Base-by-base conservation (phyloP, 768 basidiomycete species). In the Boletus eberwhitei region DNA sequence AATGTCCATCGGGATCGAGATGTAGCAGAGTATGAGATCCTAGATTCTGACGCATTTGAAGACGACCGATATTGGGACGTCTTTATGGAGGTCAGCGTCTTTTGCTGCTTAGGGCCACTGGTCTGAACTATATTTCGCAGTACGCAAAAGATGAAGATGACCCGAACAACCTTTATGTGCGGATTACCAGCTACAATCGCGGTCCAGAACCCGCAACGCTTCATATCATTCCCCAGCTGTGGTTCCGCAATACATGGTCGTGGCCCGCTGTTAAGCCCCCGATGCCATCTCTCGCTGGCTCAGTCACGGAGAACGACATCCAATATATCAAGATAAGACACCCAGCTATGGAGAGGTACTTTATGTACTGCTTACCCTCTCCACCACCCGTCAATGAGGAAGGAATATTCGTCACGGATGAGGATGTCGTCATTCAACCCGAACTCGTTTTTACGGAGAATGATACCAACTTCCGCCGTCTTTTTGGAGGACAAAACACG, bases 161-260 rank as follows among this genome's bases (percentile, higher is more conserved):
- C 45, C 85, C 92, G 9, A 86, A 98, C 52, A 90, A 81, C 60
- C 70, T 96, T 58, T 96, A 93, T 61, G 84, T 98, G 61, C 90
- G 97, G 53, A 93, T 99, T 67, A 98, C 96, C 3, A 79, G 87
- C 14, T 99, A 98, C 75, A 99, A 99, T 72, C 87, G 97, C 36
- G 96, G 97, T 1, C 94, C 96, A 12, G 94, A 98, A 55, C 83
- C 93, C 2, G 94, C 96, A 17, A 95, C 88, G 26, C 75, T 99
- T 54, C 97, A 99, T 69, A 81, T 99, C 63, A 79, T 99, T 37
- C 97, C 97, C 22, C 95, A 98, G 63, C 77, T 98, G 40, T 98
- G 91, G 88, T 99, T 98, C 76, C 86, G 93, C 21, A 99, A 99
- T 71, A 95, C 92, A 31, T 99, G 97, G 97, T 98, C 97, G 1